Percentiles rank a stretch among this genome's conserved stretches.
These are phyloP conservation scores for Nakazawaea molendinolei DNA, from an alignment of 805 yeast species.

Conservation along the genomic window DNA sequence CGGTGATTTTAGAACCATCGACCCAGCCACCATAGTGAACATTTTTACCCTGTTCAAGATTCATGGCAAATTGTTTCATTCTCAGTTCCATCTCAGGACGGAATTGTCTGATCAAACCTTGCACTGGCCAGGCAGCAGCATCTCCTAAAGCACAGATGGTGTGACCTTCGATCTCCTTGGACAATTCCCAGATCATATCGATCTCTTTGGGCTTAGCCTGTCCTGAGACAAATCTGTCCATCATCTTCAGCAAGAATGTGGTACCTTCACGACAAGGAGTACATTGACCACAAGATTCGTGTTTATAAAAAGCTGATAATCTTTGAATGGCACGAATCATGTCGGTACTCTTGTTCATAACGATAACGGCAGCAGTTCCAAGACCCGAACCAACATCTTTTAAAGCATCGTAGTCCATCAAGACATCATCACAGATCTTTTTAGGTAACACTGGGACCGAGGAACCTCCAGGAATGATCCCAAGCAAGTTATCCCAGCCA, in stretches of 20 bases:
- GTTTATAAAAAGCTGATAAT: slow-evolving; percentile 78
- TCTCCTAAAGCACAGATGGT: slow-evolving; percentile 90
- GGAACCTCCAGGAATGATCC: slow-evolving; percentile 86
- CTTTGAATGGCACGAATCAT: slow-evolving; percentile 82
- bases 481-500: slow-evolving; percentile 87
- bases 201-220: slow-evolving; percentile 79
- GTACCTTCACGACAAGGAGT: slow-evolving; percentile 95
- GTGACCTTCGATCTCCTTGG: slow-evolving; percentile 86
- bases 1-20: slow-evolving; percentile 45
- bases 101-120: slow-evolving; percentile 80
- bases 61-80: slow-evolving; percentile 52
- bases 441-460: slow-evolving; percentile 80
- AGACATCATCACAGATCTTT: slow-evolving; percentile 55
- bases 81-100: slow-evolving; percentile 77
- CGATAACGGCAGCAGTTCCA: slow-evolving; percentile 92
- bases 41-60: slow-evolving; percentile 30
- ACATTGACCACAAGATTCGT: slow-evolving; percentile 92
- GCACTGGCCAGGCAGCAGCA: slow-evolving; percentile 92
- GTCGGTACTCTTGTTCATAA: slow-evolving; percentile 82
- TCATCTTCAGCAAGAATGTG: slow-evolving; percentile 75
- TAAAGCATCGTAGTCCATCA: slow-evolving; percentile 86
- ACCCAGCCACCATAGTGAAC: slow-evolving; percentile 78
- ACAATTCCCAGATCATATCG: slow-evolving; percentile 77
- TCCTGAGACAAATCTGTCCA: slow-evolving; percentile 75
- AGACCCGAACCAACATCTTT: slow-evolving; percentile 82